Evolutionary conservation across 1,284 basidiomycete genomes (phyloP).

Genomic region (Papiliotrema fonsecae): DNA sequence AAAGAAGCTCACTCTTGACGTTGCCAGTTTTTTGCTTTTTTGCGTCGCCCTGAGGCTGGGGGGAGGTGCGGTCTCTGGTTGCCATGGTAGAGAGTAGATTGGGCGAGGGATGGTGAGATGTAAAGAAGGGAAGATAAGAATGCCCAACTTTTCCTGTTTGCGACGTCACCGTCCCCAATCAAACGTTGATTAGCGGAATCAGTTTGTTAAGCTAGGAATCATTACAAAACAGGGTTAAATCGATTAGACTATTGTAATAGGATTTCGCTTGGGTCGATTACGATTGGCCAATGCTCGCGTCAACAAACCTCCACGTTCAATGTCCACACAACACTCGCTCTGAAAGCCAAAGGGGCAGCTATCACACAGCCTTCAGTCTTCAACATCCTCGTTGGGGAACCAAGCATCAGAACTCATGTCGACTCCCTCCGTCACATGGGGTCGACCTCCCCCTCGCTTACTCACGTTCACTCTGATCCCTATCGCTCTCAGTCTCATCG

Average conservation of each 20-base stretch:
- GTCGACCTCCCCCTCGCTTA: slow-evolving; percentile 28
- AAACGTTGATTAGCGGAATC: too few species aligned
- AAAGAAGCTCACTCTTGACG: slow-evolving; percentile 30
- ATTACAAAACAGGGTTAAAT: too few species aligned
- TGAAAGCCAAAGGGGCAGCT: too few species aligned
- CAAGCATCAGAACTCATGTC: neutral
- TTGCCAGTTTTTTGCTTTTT: slow-evolving; percentile 37
- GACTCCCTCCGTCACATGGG: slow-evolving; percentile 6
- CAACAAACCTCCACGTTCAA: neutral
- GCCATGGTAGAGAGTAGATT: slow-evolving; percentile 13
- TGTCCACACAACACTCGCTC: neutral
- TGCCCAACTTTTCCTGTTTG: neutral
- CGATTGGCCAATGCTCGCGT: too few species aligned
- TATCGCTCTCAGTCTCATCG: slow-evolving; percentile 33
- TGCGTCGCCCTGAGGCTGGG: slow-evolving; percentile 17
- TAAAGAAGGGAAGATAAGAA: neutral
- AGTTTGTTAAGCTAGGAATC: too few species aligned
- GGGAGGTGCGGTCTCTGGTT: slow-evolving; percentile 19
- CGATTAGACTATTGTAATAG: too few species aligned
- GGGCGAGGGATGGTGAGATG: neutral
- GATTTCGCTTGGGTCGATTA: too few species aligned
- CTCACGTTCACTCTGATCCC: slow-evolving; percentile 35
- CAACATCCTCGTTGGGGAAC: too few species aligned
- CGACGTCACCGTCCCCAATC: neutral
- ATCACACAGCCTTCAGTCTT: too few species aligned